Evolutionary conservation across 139 green algal species (phyloP).

Genomic region (Micractinium sp.): DNA sequence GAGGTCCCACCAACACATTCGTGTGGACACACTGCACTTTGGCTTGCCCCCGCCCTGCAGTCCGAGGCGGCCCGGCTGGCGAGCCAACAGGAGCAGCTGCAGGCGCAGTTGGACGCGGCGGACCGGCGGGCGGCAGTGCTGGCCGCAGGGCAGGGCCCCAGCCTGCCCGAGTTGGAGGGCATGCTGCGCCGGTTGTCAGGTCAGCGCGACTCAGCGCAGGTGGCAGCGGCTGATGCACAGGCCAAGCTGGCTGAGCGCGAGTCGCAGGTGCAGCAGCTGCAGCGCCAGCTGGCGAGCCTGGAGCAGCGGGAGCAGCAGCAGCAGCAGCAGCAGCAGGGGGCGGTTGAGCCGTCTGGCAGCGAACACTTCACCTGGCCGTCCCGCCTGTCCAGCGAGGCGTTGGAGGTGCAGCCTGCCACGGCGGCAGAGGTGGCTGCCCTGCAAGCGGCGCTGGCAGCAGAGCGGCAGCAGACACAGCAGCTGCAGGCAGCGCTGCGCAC

Average conservation of each 20-base stretch:
- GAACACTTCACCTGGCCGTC: slow-evolving; percentile 7
- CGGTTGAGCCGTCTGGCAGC: background rate
- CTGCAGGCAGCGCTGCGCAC: slow-evolving; percentile 4
- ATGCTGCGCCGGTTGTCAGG: slow-evolving; percentile 19
- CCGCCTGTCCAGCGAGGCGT: background rate
- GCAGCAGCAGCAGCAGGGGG: background rate
- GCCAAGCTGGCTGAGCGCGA: slow-evolving; percentile 35
- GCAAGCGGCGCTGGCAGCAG: background rate
- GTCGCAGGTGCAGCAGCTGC: slow-evolving; percentile 64
- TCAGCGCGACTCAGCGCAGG: slow-evolving; percentile 13
- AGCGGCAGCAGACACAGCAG: slow-evolving; percentile 25
- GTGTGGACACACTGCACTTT: background rate
- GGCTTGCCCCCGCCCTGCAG: slow-evolving; percentile 1
- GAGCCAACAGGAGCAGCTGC: background rate
- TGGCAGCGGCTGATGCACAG: background rate
- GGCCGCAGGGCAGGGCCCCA: slow-evolving; percentile 55
- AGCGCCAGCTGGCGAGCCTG: background rate
- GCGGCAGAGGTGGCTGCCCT: background rate
- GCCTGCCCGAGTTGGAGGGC: slow-evolving; percentile 46
- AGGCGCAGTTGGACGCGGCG: slow-evolving; percentile 38
- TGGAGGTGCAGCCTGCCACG: background rate
- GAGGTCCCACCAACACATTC: background rate
- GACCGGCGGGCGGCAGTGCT: slow-evolving; percentile 32
- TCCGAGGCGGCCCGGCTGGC: slow-evolving; percentile 16
- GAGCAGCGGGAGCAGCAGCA: background rate